Base-by-base conservation (phyloP, 1,284 basidiomycete genomes). In the Athelia sp. region DNA sequence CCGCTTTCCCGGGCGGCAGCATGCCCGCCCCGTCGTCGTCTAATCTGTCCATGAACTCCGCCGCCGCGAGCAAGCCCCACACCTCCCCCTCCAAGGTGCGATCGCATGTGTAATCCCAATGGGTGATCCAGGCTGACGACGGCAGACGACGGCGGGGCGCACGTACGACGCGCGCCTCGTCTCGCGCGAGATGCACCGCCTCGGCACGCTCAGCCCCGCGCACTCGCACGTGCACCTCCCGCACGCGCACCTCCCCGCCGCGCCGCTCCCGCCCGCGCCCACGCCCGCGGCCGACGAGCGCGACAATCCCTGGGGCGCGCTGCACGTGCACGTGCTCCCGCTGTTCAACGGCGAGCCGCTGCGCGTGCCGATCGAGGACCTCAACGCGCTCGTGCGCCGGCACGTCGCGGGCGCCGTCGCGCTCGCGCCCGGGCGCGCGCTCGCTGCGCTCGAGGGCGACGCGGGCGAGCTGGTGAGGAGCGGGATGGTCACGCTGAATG, bases 341-440 rank as follows among this genome's bases (percentile, higher is more conserved):
- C 69, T 97, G 4, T 97, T 95, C 72, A 97, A 97, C 50, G 90
- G 92, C 40, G 91, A 96, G 60, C 86, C 88, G 2, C 75, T 97
- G n/a, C 79, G 85, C 56, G 81, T 87, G 36, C 87, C 92, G 24
- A 91, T 98, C 58, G 96, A 98, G 69, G 93, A 96, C 58, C 75
- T 98, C 31, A 97, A 97, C 60, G 68, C 78, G 10, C 78, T 90
- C 29, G 90, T 92, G 29, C 81, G 77, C 59, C 72, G 80, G 3
- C 93, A 95, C 61, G 86, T 95, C 52, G 79, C 83, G 51, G 68
- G 76, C 13, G 79, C 82, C 8, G 74, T 88, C 2, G n/a, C 86
- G 31, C 74, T 78, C 14, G 26, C 74, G 81, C 0, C 85, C 84
- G 0, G 74, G 82, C 4, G 83, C 75, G 56, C 87, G 4, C 63